These are phyloP conservation scores for Trametes coccinea DNA, from an alignment of 768 basidiomycete genomes.

Conservation along the genomic window DNA sequence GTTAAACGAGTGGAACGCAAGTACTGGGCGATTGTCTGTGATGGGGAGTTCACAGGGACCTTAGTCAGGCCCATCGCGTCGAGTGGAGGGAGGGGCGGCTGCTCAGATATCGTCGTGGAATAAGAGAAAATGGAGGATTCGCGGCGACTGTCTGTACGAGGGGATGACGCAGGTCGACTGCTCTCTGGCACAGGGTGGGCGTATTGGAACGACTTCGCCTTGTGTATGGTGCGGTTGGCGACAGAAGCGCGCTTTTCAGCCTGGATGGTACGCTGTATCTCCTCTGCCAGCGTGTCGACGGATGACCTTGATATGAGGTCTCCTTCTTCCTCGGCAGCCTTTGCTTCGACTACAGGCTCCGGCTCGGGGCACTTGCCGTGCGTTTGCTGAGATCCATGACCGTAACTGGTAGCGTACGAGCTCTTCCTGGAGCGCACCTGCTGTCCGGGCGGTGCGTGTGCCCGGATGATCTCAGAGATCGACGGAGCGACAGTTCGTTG, in stretches of 20 bases:
- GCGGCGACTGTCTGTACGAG: conserved; percentile 24
- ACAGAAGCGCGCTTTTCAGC: conserved; percentile 47
- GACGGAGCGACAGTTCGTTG: conserved; percentile 63
- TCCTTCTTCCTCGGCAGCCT: conserved; percentile 55
- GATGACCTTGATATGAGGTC: conserved; percentile 79
- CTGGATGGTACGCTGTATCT: conserved; percentile 70
- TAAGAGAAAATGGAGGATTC: conserved; percentile 31
- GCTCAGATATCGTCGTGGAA: conserved; percentile 30
- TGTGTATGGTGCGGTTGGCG: conserved; percentile 36
- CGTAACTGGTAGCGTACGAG: conserved; percentile 48
- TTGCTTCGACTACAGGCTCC: conserved; percentile 50
- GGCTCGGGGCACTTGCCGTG: conserved; percentile 52
- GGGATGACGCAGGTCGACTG: conserved; percentile 20
- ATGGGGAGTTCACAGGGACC: conserved; percentile 51
- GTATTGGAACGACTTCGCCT: conserved; percentile 29
- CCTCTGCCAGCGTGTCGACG: conserved; percentile 84
- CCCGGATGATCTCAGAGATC: conserved; percentile 86
- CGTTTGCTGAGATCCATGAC: conserved; percentile 39
- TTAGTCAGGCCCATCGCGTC: conserved; percentile 33
- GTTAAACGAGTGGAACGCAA: conserved; percentile 86
- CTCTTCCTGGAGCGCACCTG: conserved; percentile 51
- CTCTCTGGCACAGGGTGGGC: conserved; percentile 24
- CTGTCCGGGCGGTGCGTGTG: conserved; percentile 60
- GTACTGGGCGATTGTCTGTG: conserved; percentile 82
- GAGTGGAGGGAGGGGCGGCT: conserved; percentile 26